Base-by-base conservation (phyloP, 208 protist genomes). In the Crithidia expoeki region DNA sequence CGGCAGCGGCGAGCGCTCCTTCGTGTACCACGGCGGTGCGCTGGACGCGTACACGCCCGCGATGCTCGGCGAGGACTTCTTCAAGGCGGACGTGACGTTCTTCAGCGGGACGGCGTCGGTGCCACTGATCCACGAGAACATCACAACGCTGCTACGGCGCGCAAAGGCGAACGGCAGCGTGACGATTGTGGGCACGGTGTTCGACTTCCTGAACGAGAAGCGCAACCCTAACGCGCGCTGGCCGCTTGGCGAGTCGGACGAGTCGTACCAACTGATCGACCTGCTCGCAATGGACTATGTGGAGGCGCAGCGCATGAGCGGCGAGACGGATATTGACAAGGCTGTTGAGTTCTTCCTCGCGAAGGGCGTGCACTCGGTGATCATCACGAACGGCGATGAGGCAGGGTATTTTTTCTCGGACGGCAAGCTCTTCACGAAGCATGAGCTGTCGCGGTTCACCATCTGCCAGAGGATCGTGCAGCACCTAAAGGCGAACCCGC, bases 11-110 rank as follows among this genome's bases (percentile, higher is more conserved):
- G 77, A 83, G 72, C 66, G 77, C 34, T 74, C 56, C 36, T 76
- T 78, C 44, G 72, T 68, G 49, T 61, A 72, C 44, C 47, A 79
- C 50, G 63, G 68, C 68, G 72, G 77, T 12, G 62, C 66, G 23
- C 51, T 65, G 16, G 57, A 59, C 47, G 34, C 46, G 16, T 57
- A 59, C 38, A 64, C 46, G 57, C 36, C 61, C 0, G 57, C 9
- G 51, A 79, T 83, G 55, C 44, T 75, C 11, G 63, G 66, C 30
- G 68, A 83, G 9, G 61, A 62, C 57, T 77, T 82, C 64, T 83
- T 79, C 72, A 57, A 65, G 16, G 73, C 51, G 11, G 63, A 83
- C 59, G 68, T 78, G 30, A 30, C 52, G 30, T 75, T 79, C 64
- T 78, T 76, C 42, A 67, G 72, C 34, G 77, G 61, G 23, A 79